phyloP scores from a whole-genome alignment of 495 filamentous ascomycete genomes.

The Podospora pseudoanserina region DNA sequence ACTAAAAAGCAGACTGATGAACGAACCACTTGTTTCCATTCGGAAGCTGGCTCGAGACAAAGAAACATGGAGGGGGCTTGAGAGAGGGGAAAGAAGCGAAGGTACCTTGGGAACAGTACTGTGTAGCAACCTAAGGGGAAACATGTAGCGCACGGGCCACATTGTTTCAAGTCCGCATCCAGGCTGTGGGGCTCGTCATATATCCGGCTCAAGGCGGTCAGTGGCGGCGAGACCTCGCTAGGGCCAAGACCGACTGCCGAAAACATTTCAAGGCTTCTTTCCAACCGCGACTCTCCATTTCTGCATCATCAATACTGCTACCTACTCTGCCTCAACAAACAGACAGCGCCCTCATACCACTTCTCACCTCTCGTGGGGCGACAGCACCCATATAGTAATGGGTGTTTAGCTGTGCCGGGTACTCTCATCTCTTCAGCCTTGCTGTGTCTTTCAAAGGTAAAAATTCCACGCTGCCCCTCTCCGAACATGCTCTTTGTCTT shows the following conservation, averaged over 20 bases:
- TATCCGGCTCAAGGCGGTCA: not conserved
- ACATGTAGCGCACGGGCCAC: not conserved
- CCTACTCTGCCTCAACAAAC: not conserved
- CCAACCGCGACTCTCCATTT: not conserved
- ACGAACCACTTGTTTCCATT: not conserved
- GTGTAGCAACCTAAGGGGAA: not conserved
- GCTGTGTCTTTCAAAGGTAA: constrained; percentile 10
- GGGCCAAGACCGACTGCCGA: not conserved
- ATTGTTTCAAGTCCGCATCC: not conserved
- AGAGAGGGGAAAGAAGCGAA: too few species aligned
- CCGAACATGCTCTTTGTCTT: not conserved
- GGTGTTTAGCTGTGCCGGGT: not conserved
- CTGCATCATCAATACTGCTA: not conserved
- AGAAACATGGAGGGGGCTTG: not conserved
- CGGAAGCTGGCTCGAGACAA: not conserved
- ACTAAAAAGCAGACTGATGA: not conserved
- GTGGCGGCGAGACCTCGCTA: not conserved
- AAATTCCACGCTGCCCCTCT: not conserved
- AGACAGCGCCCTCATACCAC: not conserved
- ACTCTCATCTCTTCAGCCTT: not conserved
- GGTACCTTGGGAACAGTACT: too few species aligned
- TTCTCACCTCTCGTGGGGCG: not conserved
- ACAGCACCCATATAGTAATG: not conserved
- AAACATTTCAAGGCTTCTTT: constrained; percentile 5
- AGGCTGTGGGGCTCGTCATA: not conserved